Evolutionary conservation across 2,329 filamentous ascomycete genomes (phyloP).

Genomic region (Thelonectria olida): DNA sequence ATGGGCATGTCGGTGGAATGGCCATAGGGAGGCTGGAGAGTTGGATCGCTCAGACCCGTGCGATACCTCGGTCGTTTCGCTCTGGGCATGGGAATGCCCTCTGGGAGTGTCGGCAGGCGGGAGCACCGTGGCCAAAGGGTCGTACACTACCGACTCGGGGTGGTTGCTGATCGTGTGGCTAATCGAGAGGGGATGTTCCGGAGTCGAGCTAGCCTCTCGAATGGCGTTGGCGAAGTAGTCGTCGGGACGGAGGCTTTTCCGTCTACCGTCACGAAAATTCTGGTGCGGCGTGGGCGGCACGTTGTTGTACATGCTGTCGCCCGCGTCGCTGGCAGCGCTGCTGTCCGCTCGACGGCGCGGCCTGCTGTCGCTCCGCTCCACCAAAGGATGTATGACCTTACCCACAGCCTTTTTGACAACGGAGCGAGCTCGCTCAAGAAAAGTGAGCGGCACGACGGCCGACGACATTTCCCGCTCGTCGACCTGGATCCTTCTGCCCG

Average conservation of each 20-base stretch:
- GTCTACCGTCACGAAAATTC: constrained; percentile 57
- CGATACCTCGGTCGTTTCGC: constrained; percentile 35
- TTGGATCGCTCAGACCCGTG: constrained; percentile 35
- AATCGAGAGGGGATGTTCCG: constrained; percentile 38
- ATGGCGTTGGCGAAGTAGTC: constrained; percentile 59
- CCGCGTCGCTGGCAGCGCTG: constrained; percentile 71
- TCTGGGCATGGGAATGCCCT: constrained; percentile 37
- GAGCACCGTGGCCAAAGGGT: constrained; percentile 52
- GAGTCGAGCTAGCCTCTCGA: constrained; percentile 43
- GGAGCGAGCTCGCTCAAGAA: constrained; percentile 85
- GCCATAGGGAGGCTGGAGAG: constrained; percentile 40
- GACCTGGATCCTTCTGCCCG: constrained; percentile 89
- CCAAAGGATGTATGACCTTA: constrained; percentile 70
- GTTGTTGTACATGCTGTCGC: constrained; percentile 58
- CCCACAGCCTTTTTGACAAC: constrained; percentile 75
- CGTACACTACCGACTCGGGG: constrained; percentile 45
- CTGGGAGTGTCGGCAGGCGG: constrained; percentile 40
- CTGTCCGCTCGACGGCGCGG: constrained; percentile 67
- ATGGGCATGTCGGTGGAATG: constrained; percentile 51
- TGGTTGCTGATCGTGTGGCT: constrained; percentile 37
- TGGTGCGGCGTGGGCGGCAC: constrained; percentile 61
- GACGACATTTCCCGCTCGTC: constrained; percentile 89
- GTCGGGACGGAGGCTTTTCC: constrained; percentile 64
- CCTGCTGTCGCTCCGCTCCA: constrained; percentile 64
- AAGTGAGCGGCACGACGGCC: constrained; percentile 88